Base-by-base conservation (phyloP, 2,329 filamentous ascomycete genomes). In the Aspergillus fumigatiaffinis region DNA sequence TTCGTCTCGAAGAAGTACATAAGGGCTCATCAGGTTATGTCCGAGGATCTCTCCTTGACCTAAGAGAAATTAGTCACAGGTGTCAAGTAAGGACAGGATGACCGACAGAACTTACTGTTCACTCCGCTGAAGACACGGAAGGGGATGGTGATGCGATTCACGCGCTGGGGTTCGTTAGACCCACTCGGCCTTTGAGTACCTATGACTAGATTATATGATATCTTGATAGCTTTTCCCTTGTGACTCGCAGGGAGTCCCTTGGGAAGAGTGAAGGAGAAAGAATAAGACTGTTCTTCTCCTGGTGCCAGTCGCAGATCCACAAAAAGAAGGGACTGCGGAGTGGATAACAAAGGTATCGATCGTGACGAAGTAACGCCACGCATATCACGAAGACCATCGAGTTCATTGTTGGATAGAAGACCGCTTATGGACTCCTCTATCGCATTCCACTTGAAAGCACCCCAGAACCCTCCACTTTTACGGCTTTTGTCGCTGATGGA, bases 311-410 rank as follows among this genome's bases (percentile, higher is more conserved):
- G 87, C 55, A 99, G 79, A 73, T 99, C 92, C 53, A 99, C 94
- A 72, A 99, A 99, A 12, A 99, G 78, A 60, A 99, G 91, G 1
- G 92, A 96, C 75, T 97, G 94, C 1, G 93, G 92, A 4, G 93
- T 97, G 17, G 91, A 94, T n/a, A 99, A 81, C 50, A 99, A 79
- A 0, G 94, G 94, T 47, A 99, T 88, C 2, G 90, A 89, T 70
- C 91, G 92, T 32, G 91, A 89, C 71, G 89, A 94, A 26, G 89
- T 89, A 52, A 89, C 88, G 3, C 90, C 90, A 63, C 92, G 88
- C 91, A 97, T 97, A 71, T 97, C 92, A 68, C 92, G 92, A 70
- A 99, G 92, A 58, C 89, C 95, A 76, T 93, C 96, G 63, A 95
- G 85, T 68, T 97, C 92, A 53, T 88, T 87, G 50, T 88, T 86